These are phyloP conservation scores for Phaeolepiota aurea DNA, from an alignment of 768 basidiomycete genomes.

Conservation along the genomic window DNA sequence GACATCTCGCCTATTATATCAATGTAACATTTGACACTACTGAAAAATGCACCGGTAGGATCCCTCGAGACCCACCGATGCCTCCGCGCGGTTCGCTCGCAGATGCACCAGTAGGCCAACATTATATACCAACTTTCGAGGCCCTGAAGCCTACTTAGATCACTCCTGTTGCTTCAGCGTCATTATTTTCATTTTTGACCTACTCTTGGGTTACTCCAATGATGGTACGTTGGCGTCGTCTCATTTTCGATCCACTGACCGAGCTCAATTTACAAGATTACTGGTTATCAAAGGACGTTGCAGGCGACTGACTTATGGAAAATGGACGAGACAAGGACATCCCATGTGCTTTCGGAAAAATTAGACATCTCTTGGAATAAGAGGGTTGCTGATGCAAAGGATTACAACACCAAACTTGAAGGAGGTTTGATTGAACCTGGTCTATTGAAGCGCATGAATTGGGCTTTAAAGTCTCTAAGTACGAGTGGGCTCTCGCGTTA, in stretches of 20 bases:
- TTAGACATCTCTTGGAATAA: slow-evolving; percentile 49
- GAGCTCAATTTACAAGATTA: background rate
- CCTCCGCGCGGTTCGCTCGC: slow-evolving; percentile 45
- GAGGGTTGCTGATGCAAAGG: slow-evolving; percentile 37
- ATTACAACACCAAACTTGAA: slow-evolving; percentile 47
- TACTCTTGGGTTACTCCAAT: slow-evolving; percentile 60
- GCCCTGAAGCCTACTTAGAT: slow-evolving; percentile 18
- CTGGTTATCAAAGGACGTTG: slow-evolving; percentile 63
- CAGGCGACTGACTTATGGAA: slow-evolving; percentile 73
- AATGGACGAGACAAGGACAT: slow-evolving; percentile 42
- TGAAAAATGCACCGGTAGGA: slow-evolving; percentile 27
- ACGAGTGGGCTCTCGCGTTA: slow-evolving; percentile 16
- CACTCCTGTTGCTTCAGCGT: slow-evolving; percentile 53
- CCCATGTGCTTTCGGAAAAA: slow-evolving; percentile 37
- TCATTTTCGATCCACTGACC: too few relatives aligned
- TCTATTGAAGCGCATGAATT: slow-evolving; percentile 25
- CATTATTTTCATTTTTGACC: slow-evolving; percentile 49
- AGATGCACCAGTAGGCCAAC: slow-evolving; percentile 36
- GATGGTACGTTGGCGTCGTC: slow-evolving; percentile 39
- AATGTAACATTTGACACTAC: background rate
- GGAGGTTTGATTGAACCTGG: slow-evolving; percentile 35
- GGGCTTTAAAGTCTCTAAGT: slow-evolving; percentile 26
- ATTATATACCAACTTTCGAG: background rate
- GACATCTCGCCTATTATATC: background rate
- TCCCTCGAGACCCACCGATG: slow-evolving; percentile 50